Percentiles rank a stretch among this genome's conserved stretches.
phyloP scores from a whole-genome alignment of 1,284 basidiomycete genomes.

The Moesziomyces parantarcticus region DNA sequence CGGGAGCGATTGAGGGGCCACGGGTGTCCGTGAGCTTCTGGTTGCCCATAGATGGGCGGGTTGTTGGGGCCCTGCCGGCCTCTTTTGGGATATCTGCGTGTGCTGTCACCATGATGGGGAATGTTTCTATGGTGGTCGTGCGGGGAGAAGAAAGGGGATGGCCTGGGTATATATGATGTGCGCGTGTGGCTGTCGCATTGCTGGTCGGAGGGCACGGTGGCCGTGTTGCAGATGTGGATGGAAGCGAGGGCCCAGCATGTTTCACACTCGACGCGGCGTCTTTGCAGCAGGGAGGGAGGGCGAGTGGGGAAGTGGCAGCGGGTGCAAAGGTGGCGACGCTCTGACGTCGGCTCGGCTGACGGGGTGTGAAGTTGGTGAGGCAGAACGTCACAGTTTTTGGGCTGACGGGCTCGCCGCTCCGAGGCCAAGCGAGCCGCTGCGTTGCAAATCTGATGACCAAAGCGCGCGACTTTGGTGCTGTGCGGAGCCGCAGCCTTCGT shows the following conservation, averaged over 20 bases:
- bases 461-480: too few species aligned
- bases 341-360: too few species aligned
- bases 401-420: too few species aligned
- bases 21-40: conserved; percentile 49
- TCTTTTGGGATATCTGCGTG: conserved; percentile 27
- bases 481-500: too few species aligned
- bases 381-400: too few species aligned
- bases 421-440: too few species aligned
- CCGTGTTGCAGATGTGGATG: background rate
- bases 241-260: background rate
- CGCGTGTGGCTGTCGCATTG: background rate
- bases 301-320: too few species aligned
- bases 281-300: too few species aligned
- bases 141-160: background rate
- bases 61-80: conserved; percentile 32
- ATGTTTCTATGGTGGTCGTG: background rate
- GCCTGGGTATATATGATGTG: conserved; percentile 30
- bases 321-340: too few species aligned
- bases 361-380: too few species aligned
- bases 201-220: background rate
- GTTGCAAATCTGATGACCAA: too few species aligned
- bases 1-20: conserved; percentile 53
- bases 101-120: conserved; percentile 31
- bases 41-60: conserved; percentile 40
- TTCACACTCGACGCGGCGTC: too few species aligned